Base-by-base conservation (phyloP, 148 eudicot species). In the Amaranthus hypochondriacus region DNA sequence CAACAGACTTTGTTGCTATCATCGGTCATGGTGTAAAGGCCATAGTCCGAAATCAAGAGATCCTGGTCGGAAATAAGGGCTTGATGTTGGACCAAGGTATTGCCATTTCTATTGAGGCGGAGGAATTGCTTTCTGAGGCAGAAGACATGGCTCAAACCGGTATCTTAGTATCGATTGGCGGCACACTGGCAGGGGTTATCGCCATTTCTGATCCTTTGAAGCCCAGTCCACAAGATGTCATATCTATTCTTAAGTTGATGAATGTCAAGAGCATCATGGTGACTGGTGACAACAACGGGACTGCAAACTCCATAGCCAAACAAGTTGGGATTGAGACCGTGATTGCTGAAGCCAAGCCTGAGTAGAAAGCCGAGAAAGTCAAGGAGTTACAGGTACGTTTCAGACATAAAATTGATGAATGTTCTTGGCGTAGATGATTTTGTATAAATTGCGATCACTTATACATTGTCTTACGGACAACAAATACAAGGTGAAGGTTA, bases 271-370 rank as follows among this genome's bases (percentile, higher is more conserved):
- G 93, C 80, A 87, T 95, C 69, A 83, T 95, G 83, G 94, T 89
- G 51, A 95, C 99, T 0, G 99, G 99, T 69, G 99, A 95, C 76
- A 95, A 95, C 74, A 85, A 83, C 85, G 99, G 97, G 70, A 95
- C 99, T 28, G 97, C 99, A 4, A 84, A 86, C 56, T 86, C 96
- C 39, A 89, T 95, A 56, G 96, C 98, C 59, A 87, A 81, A 73
- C 87, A 95, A 85, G 96, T 88, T 49, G 97, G 93, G 21, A 92
- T 95, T 49, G 92, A 88, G 56, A 78, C 77, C 54, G 87, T 92
- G 14, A 78, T 92, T 48, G 98, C 98, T 64, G 93, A 95, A 87
- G 96, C 98, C 75, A 87, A 87, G 73, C 98, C 98, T 18, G 89
- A 90, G 73, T 83, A 85, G 4, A 95, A 95, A 75, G 92, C 97